A percentile compares a stretch with the other conserved stretches of the same genome.
Evolutionary conservation across 768 basidiomycete genomes (phyloP).

Genomic region (Lentinula detonsa): DNA sequence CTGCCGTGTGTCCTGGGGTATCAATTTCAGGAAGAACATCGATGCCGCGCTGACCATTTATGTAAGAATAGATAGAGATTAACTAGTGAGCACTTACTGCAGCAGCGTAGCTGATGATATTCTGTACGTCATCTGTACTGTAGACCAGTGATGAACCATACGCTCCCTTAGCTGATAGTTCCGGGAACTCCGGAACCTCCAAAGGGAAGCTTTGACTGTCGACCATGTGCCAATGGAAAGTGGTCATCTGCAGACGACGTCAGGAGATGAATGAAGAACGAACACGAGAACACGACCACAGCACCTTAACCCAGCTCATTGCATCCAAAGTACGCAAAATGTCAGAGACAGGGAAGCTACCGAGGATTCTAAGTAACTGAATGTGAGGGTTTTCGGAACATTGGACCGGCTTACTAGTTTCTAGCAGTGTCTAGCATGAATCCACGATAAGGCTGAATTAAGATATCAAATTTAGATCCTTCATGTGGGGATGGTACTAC

Average conservation of each 20-base stretch:
- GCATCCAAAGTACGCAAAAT: conserved; percentile 67
- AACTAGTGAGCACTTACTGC: conserved; percentile 39
- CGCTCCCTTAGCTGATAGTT: conserved; percentile 58
- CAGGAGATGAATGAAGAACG: not conserved
- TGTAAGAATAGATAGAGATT: not conserved
- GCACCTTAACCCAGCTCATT: conserved; percentile 69
- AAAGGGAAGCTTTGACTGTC: conserved; percentile 83
- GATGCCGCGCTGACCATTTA: conserved; percentile 49
- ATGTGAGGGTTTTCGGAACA: not conserved
- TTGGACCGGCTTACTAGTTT: conserved; percentile 48
- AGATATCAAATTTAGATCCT: not conserved
- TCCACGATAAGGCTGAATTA: conserved; percentile 60
- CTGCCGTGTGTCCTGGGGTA: conserved; percentile 71
- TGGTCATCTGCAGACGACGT: conserved; percentile 45
- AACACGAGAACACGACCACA: conserved; percentile 9
- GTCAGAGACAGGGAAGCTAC: conserved; percentile 56
- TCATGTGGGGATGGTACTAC: conserved; percentile 16
- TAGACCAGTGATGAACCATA: conserved; percentile 57
- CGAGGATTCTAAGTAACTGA: not conserved
- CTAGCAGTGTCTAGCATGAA: conserved; percentile 79
- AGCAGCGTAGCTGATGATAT: conserved; percentile 63
- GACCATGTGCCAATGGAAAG: conserved; percentile 81
- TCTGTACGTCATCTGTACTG: conserved; percentile 44
- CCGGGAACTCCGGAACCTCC: conserved; percentile 51
- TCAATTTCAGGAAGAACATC: conserved; percentile 48